Base-by-base conservation (phyloP, 2,329 filamentous ascomycete genomes). In the Epichloe elymi region DNA sequence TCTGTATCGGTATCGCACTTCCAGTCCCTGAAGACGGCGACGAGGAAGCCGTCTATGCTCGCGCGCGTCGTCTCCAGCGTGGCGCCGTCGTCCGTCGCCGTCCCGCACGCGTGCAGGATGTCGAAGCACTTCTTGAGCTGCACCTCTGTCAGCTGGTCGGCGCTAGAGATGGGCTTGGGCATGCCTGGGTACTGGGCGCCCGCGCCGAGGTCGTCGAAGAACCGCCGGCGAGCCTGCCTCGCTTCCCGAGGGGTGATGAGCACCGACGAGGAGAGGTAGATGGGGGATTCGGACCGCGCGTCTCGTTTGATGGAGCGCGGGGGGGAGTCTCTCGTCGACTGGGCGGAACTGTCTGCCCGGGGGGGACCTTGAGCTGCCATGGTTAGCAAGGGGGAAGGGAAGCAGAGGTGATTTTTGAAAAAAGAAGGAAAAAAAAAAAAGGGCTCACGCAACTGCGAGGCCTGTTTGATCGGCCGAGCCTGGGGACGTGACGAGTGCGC, bases 31-130 rank as follows among this genome's bases (percentile, higher is more conserved):
- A 66, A 66, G 0, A 65, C 52, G 14, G 64, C 64, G 0, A 59
- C 59, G 33, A 66, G 49, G 33, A 66, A 66, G 1, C 60, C 58
- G 20, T 66, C 64, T 49, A 66, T 62, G 6, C 62, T 66, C 17
- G 58, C 55, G 11, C 57, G 55, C 0, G 64, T 65, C 30, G 56
- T 57, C 0, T 49, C 40, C 17, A 63, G 47, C 1, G 55, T 60
- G 2, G 61, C 57, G 3, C 49, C 49, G 0, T 47, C 38, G 3
- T 65, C 57, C 1, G 62, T 65, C 4, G 64, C 62, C 0, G 46
- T 26, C 0, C 62, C 60, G 11, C 64, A 66, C 0, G 62, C 64
- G 26, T 66, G 62, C 3, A 66, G 55, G 19, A 66, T 62, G 30
- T 66, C 61, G 19, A 66, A 66, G 38, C 59, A 64, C 39, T 56